Percentiles rank a stretch among this genome's conserved stretches.
These are phyloP conservation scores for Durotheca rogersii DNA, from an alignment of 495 filamentous ascomycete genomes.

Conservation along the genomic window DNA sequence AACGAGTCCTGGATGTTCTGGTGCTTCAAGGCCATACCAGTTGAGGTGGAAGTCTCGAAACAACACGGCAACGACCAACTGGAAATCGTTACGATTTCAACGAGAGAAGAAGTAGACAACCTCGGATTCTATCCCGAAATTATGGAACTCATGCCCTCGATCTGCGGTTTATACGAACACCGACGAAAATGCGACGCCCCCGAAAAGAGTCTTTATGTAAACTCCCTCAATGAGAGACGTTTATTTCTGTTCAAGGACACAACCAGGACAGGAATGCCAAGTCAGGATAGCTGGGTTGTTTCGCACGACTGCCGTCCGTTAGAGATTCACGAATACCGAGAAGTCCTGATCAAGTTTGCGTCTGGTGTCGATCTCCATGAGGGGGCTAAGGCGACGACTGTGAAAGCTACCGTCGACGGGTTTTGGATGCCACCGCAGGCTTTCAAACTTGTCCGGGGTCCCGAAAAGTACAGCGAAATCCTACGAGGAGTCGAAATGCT, in stretches of 20 bases:
- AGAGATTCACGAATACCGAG: slow-evolving; percentile 56
- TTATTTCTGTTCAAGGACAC: slow-evolving; percentile 71
- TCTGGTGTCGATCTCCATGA: slow-evolving; percentile 23
- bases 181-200: slow-evolving; percentile 69
- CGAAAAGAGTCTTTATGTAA: slow-evolving; percentile 48
- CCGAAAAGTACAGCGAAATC: neutral
- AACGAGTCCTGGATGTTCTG: slow-evolving; percentile 7
- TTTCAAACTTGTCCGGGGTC: neutral
- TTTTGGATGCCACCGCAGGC: slow-evolving; percentile 6
- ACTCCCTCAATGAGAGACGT: slow-evolving; percentile 41
- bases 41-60: neutral
- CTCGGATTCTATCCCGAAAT: neutral
- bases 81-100: neutral
- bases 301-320: slow-evolving; percentile 52
- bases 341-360: slow-evolving; percentile 44
- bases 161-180: slow-evolving; percentile 58
- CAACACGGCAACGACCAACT: neutral
- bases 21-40: neutral
- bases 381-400: neutral
- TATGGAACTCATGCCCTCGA: neutral
- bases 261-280: slow-evolving; percentile 43
- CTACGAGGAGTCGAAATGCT: neutral
- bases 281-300: slow-evolving; percentile 66
- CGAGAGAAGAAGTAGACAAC: neutral
- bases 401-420: slow-evolving; percentile 9